These are phyloP conservation scores for Keqinozyma sinolaborantium DNA, from an alignment of 1,139 yeast species.

Conservation along the genomic window DNA sequence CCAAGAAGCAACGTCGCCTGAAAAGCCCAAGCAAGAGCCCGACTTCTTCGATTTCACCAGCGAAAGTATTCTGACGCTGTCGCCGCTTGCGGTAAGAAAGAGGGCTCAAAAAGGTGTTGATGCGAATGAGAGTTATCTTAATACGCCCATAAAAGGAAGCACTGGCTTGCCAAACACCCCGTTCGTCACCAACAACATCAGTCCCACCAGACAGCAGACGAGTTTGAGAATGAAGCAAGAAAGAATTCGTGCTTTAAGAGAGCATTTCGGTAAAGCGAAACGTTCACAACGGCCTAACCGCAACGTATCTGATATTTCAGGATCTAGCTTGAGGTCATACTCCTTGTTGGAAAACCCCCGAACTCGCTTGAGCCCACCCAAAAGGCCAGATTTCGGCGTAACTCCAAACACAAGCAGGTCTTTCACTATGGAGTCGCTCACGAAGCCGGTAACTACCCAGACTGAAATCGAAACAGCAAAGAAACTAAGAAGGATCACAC, in stretches of 20 bases:
- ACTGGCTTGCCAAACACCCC: slow-evolving; percentile 19
- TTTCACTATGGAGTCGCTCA: background rate
- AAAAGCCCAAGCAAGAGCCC: slow-evolving; percentile 10
- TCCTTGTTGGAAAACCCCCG: slow-evolving; percentile 2
- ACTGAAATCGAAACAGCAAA: slow-evolving; percentile 36
- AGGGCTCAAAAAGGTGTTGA: slow-evolving; percentile 4
- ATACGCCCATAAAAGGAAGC: slow-evolving; percentile 31
- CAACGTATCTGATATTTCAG: slow-evolving; percentile 1
- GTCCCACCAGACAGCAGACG: slow-evolving; percentile 41
- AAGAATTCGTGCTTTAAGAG: slow-evolving; percentile 30
- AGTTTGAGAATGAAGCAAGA: slow-evolving; percentile 33
- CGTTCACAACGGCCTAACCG: too few species aligned
- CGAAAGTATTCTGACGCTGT: slow-evolving; percentile 23
- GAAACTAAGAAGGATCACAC: slow-evolving; percentile 31
- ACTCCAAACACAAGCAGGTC: slow-evolving; percentile 3
- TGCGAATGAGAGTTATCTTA: slow-evolving; percentile 19
- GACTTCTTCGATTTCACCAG: slow-evolving; percentile 10
- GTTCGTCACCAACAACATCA: slow-evolving; percentile 17
- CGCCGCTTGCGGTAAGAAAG: slow-evolving; percentile 33
- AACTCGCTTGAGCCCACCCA: slow-evolving; percentile 23
- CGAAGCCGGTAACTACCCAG: slow-evolving; percentile 2
- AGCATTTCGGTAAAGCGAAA: slow-evolving; percentile 29
- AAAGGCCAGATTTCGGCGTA: slow-evolving; percentile 26
- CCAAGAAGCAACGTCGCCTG: slow-evolving; percentile 11
- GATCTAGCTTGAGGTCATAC: slow-evolving; percentile 4